phyloP scores from a whole-genome alignment of 176 grass and related monocot genomes.

The Themeda triandra region DNA sequence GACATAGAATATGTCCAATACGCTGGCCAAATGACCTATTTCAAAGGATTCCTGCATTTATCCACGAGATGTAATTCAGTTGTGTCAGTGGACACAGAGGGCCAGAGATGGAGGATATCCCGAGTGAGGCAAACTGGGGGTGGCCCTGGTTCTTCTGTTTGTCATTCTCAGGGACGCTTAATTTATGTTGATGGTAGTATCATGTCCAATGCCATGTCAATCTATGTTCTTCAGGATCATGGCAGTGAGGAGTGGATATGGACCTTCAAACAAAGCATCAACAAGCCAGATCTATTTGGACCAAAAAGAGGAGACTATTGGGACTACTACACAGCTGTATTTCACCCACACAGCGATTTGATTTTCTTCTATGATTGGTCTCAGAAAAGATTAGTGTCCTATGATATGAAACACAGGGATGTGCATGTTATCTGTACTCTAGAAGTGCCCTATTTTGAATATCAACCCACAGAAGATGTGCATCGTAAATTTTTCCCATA shows the following conservation, averaged over 20 bases:
- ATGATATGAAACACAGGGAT: neutral
- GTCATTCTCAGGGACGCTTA: neutral
- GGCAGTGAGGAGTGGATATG: neutral
- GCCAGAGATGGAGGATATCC: neutral
- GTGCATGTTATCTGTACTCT: neutral
- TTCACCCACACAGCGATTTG: neutral
- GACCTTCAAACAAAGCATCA: neutral
- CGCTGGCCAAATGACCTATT: neutral
- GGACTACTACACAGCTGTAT: neutral
- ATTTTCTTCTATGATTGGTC: neutral
- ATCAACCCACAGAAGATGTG: neutral
- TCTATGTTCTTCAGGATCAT: constrained; percentile 7
- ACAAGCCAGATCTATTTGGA: neutral
- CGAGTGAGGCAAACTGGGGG: neutral
- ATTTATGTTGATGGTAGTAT: neutral
- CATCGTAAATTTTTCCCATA: neutral
- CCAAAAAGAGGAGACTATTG: neutral
- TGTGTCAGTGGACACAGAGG: neutral
- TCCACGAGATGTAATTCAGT: neutral
- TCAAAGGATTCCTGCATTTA: constrained; percentile 4
- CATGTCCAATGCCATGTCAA: neutral
- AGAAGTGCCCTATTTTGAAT: neutral
- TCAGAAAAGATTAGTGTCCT: neutral
- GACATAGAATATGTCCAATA: neutral
- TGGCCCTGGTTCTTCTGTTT: neutral